Base-by-base conservation (phyloP, 73 alveolate genomes). In the Paramecium caudatum region DNA sequence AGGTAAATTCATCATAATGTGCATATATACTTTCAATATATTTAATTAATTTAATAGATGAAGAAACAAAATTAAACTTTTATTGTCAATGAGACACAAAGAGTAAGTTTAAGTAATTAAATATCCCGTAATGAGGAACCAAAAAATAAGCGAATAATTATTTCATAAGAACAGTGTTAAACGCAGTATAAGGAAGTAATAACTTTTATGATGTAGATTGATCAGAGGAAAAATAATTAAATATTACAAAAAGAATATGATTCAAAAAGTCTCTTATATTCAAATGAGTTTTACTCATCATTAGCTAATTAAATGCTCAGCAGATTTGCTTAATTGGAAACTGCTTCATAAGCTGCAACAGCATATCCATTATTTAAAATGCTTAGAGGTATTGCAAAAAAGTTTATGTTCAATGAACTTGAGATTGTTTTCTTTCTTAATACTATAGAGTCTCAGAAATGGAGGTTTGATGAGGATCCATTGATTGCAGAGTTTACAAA, bases 311-410 rank as follows among this genome's bases (percentile, higher is more conserved):
- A 55, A 62, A 43, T 86, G 86, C 61, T 70, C 12, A 63, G 69
- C 9, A 41, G 93, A 34, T 62, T 86, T 25, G 93, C 93, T 27
- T 21, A 49, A 1, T 46, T 49, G 46, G 84, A 86, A 45, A 70
- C 48, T 43, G 87, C 93, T 12, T 46, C 82, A n/a, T 46, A 63
- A 41, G 68, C 68, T 41, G 93, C 93, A 6, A 62, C 90, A 16
- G 84, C 82, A 25, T 86, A 49, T 43, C 93, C 93, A 13, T 48
- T 86, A 37, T 86, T 62, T 46, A 86, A 86, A 62, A 86, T 86
- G 93, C 63, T 86, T 3, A 70, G 93, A 62, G 87, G 90, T 6
- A 39, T 86, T 6, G 33, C 80, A n/a, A 61, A 33, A 39, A 86
- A 86, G 49, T 86, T 86, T 25, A 62, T 86, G 84, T 86, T 86